These are phyloP conservation scores for Colletotrichum truncatum DNA, from an alignment of 2,329 filamentous ascomycete species.

Conservation along the genomic window DNA sequence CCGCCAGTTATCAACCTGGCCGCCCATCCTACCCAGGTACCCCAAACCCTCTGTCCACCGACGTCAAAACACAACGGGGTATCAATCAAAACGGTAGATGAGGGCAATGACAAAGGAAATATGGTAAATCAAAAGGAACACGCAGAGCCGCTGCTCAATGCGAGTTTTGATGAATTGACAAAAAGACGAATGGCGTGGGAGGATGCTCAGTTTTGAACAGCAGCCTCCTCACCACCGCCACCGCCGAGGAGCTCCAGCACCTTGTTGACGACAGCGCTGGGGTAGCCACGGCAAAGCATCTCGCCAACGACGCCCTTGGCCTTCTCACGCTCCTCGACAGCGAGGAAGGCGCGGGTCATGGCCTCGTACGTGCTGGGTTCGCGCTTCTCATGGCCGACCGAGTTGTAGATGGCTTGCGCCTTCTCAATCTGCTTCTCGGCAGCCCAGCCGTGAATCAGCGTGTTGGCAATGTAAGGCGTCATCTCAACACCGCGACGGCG, in stretches of 20 bases:
- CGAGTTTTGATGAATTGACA: constrained; percentile 27
- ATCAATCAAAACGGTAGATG: constrained; percentile 37
- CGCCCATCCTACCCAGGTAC: constrained; percentile 28
- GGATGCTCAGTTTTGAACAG: constrained; percentile 30
- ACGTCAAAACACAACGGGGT: constrained; percentile 37
- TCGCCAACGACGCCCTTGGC: constrained; percentile 86
- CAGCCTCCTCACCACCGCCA: constrained; percentile 52
- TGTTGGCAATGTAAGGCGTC: constrained; percentile 98
- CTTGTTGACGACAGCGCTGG: constrained; percentile 90
- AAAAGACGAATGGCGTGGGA: constrained; percentile 20
- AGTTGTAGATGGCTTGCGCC: constrained; percentile 80
- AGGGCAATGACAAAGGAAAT: constrained; percentile 38
- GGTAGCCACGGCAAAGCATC: constrained; percentile 91
- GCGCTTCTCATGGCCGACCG: constrained; percentile 79
- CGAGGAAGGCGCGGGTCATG: constrained; percentile 93
- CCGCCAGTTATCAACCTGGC: constrained; percentile 20
- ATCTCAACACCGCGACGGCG: constrained; percentile 76
- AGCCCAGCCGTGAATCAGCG: constrained; percentile 96
- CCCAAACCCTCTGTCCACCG: constrained; percentile 21
- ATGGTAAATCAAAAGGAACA: not conserved
- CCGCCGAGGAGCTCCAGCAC: constrained; percentile 87
- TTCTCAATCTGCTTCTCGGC: constrained; percentile 82
- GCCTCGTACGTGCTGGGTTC: constrained; percentile 99
- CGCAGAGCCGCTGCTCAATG: constrained; percentile 17
- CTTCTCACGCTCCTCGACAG: constrained; percentile 79